phyloP scores from a whole-genome alignment of 169 alveolate genomes.

The Plasmodium yoelii region DNA sequence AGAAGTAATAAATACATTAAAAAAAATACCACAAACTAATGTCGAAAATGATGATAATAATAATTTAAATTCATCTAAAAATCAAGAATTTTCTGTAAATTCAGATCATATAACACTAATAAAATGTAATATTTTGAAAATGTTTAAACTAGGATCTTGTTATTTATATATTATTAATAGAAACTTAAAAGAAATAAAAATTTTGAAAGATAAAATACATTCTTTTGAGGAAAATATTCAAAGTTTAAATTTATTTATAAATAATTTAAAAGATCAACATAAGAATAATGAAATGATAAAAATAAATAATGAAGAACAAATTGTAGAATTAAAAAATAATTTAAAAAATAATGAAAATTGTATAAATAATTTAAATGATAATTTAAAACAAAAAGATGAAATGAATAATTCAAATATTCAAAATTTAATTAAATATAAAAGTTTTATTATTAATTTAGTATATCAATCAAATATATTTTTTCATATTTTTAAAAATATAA shows the following conservation, averaged over 20 bases:
- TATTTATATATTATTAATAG: slow-evolving; percentile 61
- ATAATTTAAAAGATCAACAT: slow-evolving; percentile 42
- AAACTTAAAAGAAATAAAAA: slow-evolving; percentile 49
- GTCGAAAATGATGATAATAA: slow-evolving; percentile 8
- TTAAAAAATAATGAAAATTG: slow-evolving; percentile 21
- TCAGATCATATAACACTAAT: background rate
- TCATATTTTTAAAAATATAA: slow-evolving; percentile 25
- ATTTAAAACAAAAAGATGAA: slow-evolving; percentile 43
- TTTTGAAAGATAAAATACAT: slow-evolving; percentile 16
- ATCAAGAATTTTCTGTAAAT: no score
- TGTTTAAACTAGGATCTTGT: slow-evolving; percentile 48
- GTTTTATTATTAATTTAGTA: slow-evolving; percentile 23
- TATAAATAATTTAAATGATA: slow-evolving; percentile 5
- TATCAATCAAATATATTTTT: slow-evolving; percentile 23
- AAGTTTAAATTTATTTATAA: slow-evolving; percentile 20
- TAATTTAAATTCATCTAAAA: background rate
- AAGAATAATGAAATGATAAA: slow-evolving; percentile 20
- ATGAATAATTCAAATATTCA: slow-evolving; percentile 9
- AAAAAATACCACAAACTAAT: no score
- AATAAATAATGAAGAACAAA: slow-evolving; percentile 17
- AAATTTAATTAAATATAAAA: slow-evolving; percentile 24
- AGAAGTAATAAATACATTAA: no score
- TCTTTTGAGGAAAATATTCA: slow-evolving; percentile 31
- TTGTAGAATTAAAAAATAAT: slow-evolving; percentile 16
- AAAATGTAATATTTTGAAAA: slow-evolving; percentile 39